Conservation (phyloP, 1,284 basidiomycete genomes). For the Phellinidium pouzarii region DNA sequence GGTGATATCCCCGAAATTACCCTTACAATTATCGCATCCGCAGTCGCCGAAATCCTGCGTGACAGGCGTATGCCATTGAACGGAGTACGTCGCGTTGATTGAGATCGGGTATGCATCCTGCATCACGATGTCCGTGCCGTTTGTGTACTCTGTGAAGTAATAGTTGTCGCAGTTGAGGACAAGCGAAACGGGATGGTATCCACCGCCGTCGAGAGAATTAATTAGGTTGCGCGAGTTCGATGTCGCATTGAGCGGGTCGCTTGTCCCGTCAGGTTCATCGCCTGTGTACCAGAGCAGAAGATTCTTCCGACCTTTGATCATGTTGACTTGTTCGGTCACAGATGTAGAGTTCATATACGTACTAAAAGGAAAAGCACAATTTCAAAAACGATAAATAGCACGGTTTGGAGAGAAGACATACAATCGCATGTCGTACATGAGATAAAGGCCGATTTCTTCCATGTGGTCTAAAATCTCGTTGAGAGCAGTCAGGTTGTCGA, state of each 20-base stretch:
- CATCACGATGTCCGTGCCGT: constrained; percentile 57
- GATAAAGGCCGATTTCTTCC: constrained; percentile 63
- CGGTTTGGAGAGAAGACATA: constrained; percentile 29
- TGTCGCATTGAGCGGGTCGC: constrained; percentile 60
- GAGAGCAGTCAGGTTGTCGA: constrained; percentile 50
- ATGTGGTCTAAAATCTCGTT: constrained; percentile 57
- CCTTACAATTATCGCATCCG: constrained; percentile 53
- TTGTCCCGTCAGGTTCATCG: constrained; percentile 68
- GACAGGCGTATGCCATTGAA: constrained; percentile 45
- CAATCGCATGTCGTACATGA: constrained; percentile 75
- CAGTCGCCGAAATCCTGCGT: constrained; percentile 61
- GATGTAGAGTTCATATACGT: constrained; percentile 58
- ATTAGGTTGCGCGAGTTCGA: constrained; percentile 54
- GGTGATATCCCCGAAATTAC: constrained; percentile 54
- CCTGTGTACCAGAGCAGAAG: constrained; percentile 73
- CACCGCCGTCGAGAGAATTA: constrained; percentile 53
- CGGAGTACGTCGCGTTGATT: constrained; percentile 63
- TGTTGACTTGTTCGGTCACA: constrained; percentile 60
- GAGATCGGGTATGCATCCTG: constrained; percentile 55
- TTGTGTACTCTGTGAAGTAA: constrained; percentile 50
- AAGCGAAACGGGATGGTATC: constrained; percentile 67
- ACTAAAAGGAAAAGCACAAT: constrained; percentile 28
- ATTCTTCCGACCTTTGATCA: constrained; percentile 57
- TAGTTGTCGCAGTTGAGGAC: constrained; percentile 72
- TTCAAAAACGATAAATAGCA: constrained; percentile 31